Evolutionary conservation across 2,329 filamentous ascomycete genomes (phyloP).

Genomic region (Diaporthe batatas): DNA sequence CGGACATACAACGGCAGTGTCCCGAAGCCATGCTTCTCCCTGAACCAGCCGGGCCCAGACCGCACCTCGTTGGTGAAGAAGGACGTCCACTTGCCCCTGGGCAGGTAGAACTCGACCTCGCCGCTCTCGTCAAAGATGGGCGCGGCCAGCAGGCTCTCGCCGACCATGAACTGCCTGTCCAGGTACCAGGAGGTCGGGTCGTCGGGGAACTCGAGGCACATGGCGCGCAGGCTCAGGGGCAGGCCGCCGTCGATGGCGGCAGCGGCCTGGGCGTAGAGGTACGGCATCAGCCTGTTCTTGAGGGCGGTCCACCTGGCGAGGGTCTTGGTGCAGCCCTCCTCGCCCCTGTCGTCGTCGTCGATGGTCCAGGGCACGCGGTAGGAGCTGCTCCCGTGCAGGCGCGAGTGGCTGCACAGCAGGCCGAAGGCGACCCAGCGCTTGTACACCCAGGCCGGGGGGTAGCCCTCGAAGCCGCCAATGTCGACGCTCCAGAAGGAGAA

Average conservation of each 20-base stretch:
- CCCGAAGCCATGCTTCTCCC: constrained; percentile 69
- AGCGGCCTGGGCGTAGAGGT: constrained; percentile 61
- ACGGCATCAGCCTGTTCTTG: constrained; percentile 67
- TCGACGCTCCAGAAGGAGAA: constrained; percentile 51
- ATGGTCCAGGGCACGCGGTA: constrained; percentile 84
- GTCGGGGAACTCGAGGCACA: constrained; percentile 78
- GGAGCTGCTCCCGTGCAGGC: constrained; percentile 76
- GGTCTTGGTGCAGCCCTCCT: constrained; percentile 66
- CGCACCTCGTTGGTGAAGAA: constrained; percentile 64
- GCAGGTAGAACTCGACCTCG: constrained; percentile 75
- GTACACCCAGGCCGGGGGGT: constrained; percentile 76
- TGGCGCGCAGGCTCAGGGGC: constrained; percentile 67
- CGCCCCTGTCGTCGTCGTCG: constrained; percentile 71
- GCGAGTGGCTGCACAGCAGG: constrained; percentile 76
- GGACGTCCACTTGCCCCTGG: constrained; percentile 62
- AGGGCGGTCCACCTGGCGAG: constrained; percentile 62
- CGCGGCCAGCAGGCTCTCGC: constrained; percentile 72
- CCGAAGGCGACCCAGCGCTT: constrained; percentile 86
- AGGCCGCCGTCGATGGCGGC: constrained; percentile 42
- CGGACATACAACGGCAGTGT: constrained; percentile 71
- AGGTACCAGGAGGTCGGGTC: constrained; percentile 77
- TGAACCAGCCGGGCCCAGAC: constrained; percentile 69
- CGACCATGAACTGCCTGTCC: constrained; percentile 82
- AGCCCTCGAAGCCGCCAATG: constrained; percentile 71
- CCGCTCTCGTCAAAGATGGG: constrained; percentile 74